Base-by-base conservation (phyloP, 768 basidiomycete genomes). In the Fomitopsis pulvina region DNA sequence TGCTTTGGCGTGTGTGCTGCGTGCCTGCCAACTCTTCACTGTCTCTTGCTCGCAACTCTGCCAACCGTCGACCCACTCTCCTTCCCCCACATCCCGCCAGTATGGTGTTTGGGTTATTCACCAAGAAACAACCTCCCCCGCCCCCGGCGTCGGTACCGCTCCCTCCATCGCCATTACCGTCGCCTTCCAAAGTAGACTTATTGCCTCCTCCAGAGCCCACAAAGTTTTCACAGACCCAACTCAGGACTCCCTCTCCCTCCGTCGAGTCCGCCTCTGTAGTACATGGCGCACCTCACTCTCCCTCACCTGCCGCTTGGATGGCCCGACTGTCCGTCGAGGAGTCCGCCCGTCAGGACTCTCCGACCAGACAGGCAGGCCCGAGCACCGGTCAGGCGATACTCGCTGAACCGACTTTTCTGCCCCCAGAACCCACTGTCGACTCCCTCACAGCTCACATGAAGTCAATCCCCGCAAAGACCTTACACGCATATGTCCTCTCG, bases 381-480 rank as follows among this genome's bases (percentile, higher is more conserved):
- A 45, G 66, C 68, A 2, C 68, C 71, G 12, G 69, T n/a, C 56
- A 27, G 27, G 45, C 48, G n/a, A 68, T 4, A 61, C 63, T 16
- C 61, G 68, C 22, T 51, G 55, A 55, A 44, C 54, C 51, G 27
- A 42, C 39, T 4, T 55, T 52, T 25, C 51, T 56, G 26, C 56
- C 60, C 2, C 62, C 62, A 41, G 66, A 64, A 32, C 63, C 53
- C 72, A 80, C 25, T 57, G 56, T 56, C 2, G 53, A 55, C 27
- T 55, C 68, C 11, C 67, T 88, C 1, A 66, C 73, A 40, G 59
- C 75, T 5, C 73, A 84, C 53, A 70, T 88, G 59, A 61, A 69
- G 26, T 71, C 78, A 11, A 74, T 87, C 34, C 86, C 86, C 10
- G 69, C 85, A 6, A 82, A 85, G 64, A 80, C 74, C 0, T 69